Evolutionary conservation across 495 filamentous ascomycete genomes (phyloP), one percentile per base, ranked within the genome.

Genomic region (Oidiodendron maius): DNA sequence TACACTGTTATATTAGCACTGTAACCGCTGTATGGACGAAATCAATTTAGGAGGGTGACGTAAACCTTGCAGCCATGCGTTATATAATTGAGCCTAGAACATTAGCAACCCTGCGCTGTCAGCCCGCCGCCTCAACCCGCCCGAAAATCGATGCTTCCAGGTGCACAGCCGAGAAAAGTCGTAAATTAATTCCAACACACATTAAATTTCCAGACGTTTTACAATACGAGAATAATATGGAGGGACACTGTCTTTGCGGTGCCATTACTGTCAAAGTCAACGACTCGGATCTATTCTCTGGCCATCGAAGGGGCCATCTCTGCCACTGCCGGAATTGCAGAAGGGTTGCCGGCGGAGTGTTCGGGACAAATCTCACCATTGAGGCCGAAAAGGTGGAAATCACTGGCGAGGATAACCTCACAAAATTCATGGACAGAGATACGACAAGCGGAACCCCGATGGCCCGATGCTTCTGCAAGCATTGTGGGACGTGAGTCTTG

Each of bases 311-410:
- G 39, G 67, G 67, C 2, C 57, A 62, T 39, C 35, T 61, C 20
- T 67, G 67, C 51, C 64, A 67, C 51, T 67, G 67, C 44, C 15
- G 41, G 26, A 64, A 68, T 51, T 67, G 65, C 53, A 60, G 50
- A 48, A 74, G 72, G 56, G 61, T 64, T 23, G 54, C 70, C 1
- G 72, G 73, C 12, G 65, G 64, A 56, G 54, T 36, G 9, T 12
- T 40, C 9, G 52, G 62, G 0, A 35, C 53, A 12, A 72, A 71
- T 40, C 50, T 72, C 3, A 36, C 57, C 1, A 69, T 72, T 39
- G 68, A 70, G 45, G 55, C 49, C 20, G 61, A 62, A 2, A 68
- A 71, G 39, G 61, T 71, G 18, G 48, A 51, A 15, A 63, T 72
- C 34, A 54, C 56, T 21, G 69, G 68, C 39, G 28, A 48, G 4